Evolutionary conservation across 2,329 filamentous ascomycete species (phyloP).

Genomic region (Chaetomiaceae sp.): DNA sequence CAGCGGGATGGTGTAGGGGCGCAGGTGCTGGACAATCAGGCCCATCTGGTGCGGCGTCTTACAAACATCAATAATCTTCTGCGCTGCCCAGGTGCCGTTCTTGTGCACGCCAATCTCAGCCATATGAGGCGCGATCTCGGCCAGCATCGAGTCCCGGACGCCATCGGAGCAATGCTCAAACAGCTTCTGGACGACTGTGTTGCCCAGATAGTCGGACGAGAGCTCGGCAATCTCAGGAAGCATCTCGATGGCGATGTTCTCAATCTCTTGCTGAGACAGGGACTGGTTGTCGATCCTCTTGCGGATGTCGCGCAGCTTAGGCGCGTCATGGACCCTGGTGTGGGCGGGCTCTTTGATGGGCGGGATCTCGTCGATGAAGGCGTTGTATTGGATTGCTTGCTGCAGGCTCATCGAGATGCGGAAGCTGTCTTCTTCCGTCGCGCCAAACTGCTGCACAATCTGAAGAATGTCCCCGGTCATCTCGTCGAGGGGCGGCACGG

Average conservation of each 20-base stretch:
- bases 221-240: constrained; percentile 93
- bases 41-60: constrained; percentile 78
- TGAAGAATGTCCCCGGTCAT: constrained; percentile 77
- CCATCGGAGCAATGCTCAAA: constrained; percentile 94
- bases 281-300: constrained; percentile 97
- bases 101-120: constrained; percentile 98
- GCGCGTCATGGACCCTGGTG: constrained; percentile 85
- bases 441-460: constrained; percentile 86
- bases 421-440: constrained; percentile 69
- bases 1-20: constrained; percentile 80
- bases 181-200: constrained; percentile 98
- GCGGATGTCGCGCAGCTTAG: constrained; percentile 88
- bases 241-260: constrained; percentile 89
- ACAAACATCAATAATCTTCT: constrained; percentile 98
- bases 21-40: constrained; percentile 77
- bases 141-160: constrained; percentile 86
- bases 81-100: constrained; percentile 98
- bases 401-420: constrained; percentile 72
- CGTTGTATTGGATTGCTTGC: constrained; percentile 67
- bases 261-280: constrained; percentile 80
- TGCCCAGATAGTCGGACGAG: constrained; percentile 92
- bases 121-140: constrained; percentile 82
- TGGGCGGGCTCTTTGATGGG: constrained; percentile 82
- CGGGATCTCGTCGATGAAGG: constrained; percentile 80
- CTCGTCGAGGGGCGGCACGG: constrained; percentile 68